Base-by-base conservation (phyloP, 2,329 filamentous ascomycete species). In the Rasamsonia emersonii region DNA sequence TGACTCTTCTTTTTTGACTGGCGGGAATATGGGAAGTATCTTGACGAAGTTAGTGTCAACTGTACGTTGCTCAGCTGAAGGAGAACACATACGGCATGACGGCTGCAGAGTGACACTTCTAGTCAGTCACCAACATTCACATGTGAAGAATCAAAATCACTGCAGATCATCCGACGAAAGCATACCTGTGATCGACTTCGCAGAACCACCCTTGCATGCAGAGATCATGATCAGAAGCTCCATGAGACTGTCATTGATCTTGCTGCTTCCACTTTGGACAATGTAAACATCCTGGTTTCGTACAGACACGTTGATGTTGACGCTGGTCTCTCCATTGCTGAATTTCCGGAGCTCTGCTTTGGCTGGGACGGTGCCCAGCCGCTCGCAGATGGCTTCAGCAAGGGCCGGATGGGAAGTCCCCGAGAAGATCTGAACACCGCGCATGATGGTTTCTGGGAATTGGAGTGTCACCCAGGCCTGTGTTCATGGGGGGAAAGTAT, bases 1-100 rank as follows among this genome's bases (percentile, higher is more conserved):
- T 96, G 89, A 35, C 86, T 86, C 66, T 98, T 98, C 72, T 96
- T 96, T 71, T 98, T 98, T 37, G 89, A 96, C 62, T 98, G 91
- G 41, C 91, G 85, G 47, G 86, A 95, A 68, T 98, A 98, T n/a
- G 91, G 91, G 54, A 96, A 98, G 64, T 96, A 96, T 51, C 62
- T 66, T 56, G 45, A 48, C 39, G 38, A 38, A 39, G 55, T 62
- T 52, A 64, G 59, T 49, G 53, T 54, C 37, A 43, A 46, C 31
- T 40, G 46, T 43, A 43, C 41, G 38, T 37, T 28, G 42, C 37
- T 47, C 40, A 52, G 33, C 44, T 42, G 46, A 47, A 38, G 46
- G 37, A 44, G 45, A 48, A 49, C 50, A 55, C 61, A 52, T 64
- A 65, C 62, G 62, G 62, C 58, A 65, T 62, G 36, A 65, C 62